These are phyloP conservation scores for Hypoxylon lenormandii DNA, from an alignment of 495 filamentous ascomycete species.

Conservation along the genomic window DNA sequence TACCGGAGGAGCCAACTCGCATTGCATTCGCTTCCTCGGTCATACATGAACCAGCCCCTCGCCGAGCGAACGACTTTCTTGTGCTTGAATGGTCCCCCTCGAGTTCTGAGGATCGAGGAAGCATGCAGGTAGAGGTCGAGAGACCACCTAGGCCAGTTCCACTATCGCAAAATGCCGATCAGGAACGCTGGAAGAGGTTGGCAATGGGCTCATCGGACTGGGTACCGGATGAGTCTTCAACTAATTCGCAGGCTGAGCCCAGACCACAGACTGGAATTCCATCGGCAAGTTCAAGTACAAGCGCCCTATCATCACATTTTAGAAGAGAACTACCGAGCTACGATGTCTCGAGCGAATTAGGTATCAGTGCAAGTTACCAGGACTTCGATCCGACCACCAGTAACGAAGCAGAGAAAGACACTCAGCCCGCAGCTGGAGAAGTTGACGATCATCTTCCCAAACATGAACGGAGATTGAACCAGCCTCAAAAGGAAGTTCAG, in stretches of 20 bases:
- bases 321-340: conserved; percentile 36
- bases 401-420: neutral
- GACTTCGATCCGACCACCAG: conserved; percentile 1
- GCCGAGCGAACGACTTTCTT: conserved; percentile 22
- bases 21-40: conserved; percentile 40
- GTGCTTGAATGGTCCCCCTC: conserved; percentile 43
- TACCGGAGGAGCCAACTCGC: conserved; percentile 34
- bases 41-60: conserved; percentile 47
- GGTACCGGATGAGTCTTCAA: neutral
- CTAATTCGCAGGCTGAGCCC: neutral
- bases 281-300: conserved; percentile 15
- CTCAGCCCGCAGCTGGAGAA: neutral
- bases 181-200: conserved; percentile 39
- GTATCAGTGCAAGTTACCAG: neutral
- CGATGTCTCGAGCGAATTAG: conserved; percentile 40
- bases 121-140: conserved; percentile 47
- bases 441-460: neutral
- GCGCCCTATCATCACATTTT: conserved; percentile 42
- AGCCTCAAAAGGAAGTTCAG: conserved; percentile 1
- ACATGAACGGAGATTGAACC: neutral
- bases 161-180: conserved; percentile 39
- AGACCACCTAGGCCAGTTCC: conserved; percentile 27
- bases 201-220: conserved; percentile 17
- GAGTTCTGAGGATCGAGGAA: conserved; percentile 39
- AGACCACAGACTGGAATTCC: neutral